Base-by-base conservation (phyloP, 2,329 filamentous ascomycete species). In the Pseudogymnoascus sp. region DNA sequence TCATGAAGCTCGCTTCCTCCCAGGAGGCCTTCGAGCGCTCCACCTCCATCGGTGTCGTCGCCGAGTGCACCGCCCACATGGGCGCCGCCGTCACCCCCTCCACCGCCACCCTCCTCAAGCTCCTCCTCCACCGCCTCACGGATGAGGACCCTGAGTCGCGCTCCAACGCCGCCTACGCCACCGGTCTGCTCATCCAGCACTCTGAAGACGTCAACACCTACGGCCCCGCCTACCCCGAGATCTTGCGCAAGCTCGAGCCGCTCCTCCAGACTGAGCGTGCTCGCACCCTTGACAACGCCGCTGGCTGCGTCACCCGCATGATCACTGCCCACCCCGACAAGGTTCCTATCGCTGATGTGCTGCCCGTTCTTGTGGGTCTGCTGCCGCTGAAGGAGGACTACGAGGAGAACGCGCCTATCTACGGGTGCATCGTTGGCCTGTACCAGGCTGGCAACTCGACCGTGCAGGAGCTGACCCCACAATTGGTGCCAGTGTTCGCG, bases 391-490 rank as follows among this genome's bases (percentile, higher is more conserved):
- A 90, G 76, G 93, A 96, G 74, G 95, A 97, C 75, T 97, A 85
- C 71, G 92, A 97, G 77, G 95, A 97, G 84, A 97, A 99, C 78
- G 90, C 91, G 71, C 92, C 95, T 7, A 87, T 97, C 65, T 99
- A 89, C 78, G 84, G 89, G 75, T 96, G 93, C 85, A 88, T 99
- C 71, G 88, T 90, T 76, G 87, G 89, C 76, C 84, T 97, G 67
- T 97, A 92, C 75, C 84, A 88, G 69, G 79, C 83, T 66, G 83
- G 85, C 67, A 88, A 93, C 76, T 78, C 82, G 11, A 88, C 86
- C 1, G 82, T 93, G 56, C 84, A 87, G 75, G 80, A 84, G 70
- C 81, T 91, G 56, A 92, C 90, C 3, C 82, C 85, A 38, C 82
- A 85, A 72, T 80, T 95, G 63, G 78, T 91, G 68, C 82, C 84